phyloP scores from a whole-genome alignment of 1,284 basidiomycete genomes.

The Rhizoctonia solani region DNA sequence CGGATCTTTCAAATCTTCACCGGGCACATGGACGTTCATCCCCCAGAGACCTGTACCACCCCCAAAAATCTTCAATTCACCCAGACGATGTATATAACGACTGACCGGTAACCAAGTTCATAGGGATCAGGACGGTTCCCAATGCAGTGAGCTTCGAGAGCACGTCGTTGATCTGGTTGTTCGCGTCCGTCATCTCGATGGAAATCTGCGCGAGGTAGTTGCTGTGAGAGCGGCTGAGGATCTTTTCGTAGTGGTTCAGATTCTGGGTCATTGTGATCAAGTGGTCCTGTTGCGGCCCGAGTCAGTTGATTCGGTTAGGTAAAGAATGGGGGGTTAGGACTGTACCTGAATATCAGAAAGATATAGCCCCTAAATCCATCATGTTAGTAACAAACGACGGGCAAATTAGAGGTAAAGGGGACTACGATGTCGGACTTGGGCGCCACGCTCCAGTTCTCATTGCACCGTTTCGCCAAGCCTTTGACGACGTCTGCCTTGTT shows the following conservation, averaged over 20 bases:
- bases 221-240: slow-evolving; percentile 97
- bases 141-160: slow-evolving; percentile 97
- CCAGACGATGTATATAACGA: slow-evolving; percentile 38
- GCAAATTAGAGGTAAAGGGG: neutral
- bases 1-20: slow-evolving; percentile 60
- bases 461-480: slow-evolving; percentile 95
- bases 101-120: slow-evolving; percentile 90
- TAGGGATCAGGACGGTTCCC: slow-evolving; percentile 95
- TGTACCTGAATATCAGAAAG: slow-evolving; percentile 84
- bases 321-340: slow-evolving; percentile 15
- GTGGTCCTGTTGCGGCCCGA: slow-evolving; percentile 68
- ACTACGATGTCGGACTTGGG: slow-evolving; percentile 96
- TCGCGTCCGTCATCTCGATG: slow-evolving; percentile 99
- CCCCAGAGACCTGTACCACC: slow-evolving; percentile 70
- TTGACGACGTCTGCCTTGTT: slow-evolving; percentile 99
- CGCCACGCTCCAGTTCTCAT: slow-evolving; percentile 98
- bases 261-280: slow-evolving; percentile 99
- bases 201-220: slow-evolving; percentile 98
- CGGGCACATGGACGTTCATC: slow-evolving; percentile 93
- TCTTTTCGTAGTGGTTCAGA: slow-evolving; percentile 98
- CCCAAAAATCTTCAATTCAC: neutral
- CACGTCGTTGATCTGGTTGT: slow-evolving; percentile 99
- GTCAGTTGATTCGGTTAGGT: slow-evolving; percentile 9
- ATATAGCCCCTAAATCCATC: slow-evolving; percentile 72
- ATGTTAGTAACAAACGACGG: neutral